Evolutionary conservation across 1,139 yeast genomes (phyloP), one percentile per base, ranked within the genome.

Genomic region (Saccharomyces hybrid): DNA sequence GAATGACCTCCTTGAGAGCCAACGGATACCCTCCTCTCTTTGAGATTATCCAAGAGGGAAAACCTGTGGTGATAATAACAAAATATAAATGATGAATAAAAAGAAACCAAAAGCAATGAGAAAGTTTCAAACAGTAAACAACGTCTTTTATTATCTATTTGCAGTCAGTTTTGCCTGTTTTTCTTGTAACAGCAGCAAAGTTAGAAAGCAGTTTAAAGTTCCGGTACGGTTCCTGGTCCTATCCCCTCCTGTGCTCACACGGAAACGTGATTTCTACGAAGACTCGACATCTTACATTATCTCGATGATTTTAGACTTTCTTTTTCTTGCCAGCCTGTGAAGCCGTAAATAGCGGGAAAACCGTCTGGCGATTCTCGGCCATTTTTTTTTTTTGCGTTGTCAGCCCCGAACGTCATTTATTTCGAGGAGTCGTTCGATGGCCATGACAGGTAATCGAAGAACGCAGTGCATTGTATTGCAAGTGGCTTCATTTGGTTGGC

Each of bases 1-100:
- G 24, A 34, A 49, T 49, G 31, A 49, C 21, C 14, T 24, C 31
- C 48, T 27, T 26, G 48, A 24, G 48, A 38, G 44, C 44, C 44
- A 38, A 38, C 12, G 32, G 11, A 31, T 19, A 19, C 46, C 27
- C 26, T 38, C 24, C 31, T 38, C n/a, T 19, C 12, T 38, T 19
- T 38, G 26, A 19, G 26, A 19, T 4, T 19, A 38, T 19, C 12
- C 24, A 38, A 8, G 26, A 19, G 7, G 11, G 12, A 28, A 12
- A 38, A 19, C 9, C 44, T 14, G 26, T 16, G 26, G 4, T 16
- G 24, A 8, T 38, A 19, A 38, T 38, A 12, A 16, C 11, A 11
- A 38, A 24, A 16, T 19, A 19, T 12, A 19, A 38, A 38, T 19
- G 19, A 38, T 38, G 44, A 7, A 11, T 19, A 9, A 16, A 38